These are phyloP conservation scores for Erythrophleum ivorense DNA, from an alignment of 331 rosid species.

Conservation along the genomic window DNA sequence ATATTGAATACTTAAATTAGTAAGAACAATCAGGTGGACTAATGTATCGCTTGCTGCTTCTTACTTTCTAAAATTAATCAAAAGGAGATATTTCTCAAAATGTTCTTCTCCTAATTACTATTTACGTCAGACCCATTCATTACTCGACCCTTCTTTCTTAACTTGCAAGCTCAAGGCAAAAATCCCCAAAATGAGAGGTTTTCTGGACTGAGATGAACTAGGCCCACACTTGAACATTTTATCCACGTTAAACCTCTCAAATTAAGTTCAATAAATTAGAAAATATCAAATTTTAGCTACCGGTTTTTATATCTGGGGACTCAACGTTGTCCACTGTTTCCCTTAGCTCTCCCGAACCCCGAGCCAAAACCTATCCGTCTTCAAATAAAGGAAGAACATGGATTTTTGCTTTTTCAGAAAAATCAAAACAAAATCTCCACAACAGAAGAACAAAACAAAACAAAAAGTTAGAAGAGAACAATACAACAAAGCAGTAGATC, in stretches of 20 bases:
- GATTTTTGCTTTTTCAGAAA: background rate
- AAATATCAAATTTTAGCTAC: too few relatives aligned
- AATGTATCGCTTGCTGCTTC: background rate
- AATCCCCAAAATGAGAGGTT: constrained; percentile 12
- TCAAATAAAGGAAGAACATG: constrained; percentile 9
- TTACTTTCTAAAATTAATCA: background rate
- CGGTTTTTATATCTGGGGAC: too few relatives aligned
- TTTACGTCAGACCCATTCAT: constrained; percentile 22
- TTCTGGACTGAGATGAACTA: constrained; percentile 20
- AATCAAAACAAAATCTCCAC: background rate
- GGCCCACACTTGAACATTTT: constrained; percentile 21
- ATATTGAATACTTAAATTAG: constrained; percentile 19
- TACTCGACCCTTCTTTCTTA: background rate
- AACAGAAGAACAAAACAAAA: constrained; percentile 17
- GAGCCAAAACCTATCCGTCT: constrained; percentile 1
- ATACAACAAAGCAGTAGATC: background rate
- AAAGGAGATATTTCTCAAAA: background rate
- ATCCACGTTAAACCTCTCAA: constrained; percentile 29
- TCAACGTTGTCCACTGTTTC: too few relatives aligned
- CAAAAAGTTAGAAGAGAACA: background rate
- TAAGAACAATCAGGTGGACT: constrained; percentile 1
- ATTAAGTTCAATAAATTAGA: constrained; percentile 28
- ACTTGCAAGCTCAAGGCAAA: background rate
- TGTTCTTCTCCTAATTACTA: background rate
- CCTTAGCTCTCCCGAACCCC: background rate